Base-by-base conservation (phyloP, 163 green algal genomes). In the Chlamydomonas reinhardtii region DNA sequence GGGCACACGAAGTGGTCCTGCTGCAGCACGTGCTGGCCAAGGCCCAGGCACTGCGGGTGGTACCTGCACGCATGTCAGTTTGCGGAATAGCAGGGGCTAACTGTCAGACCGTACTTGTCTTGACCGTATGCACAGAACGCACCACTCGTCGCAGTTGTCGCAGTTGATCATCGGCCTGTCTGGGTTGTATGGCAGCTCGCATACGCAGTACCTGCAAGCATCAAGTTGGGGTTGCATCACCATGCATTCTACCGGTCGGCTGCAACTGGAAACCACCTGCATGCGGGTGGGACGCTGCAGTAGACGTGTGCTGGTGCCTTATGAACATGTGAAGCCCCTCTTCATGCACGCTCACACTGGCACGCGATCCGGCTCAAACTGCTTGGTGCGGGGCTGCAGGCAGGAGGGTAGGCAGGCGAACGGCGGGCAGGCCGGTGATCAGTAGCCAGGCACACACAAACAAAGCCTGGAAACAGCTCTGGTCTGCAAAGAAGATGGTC, bases 151-250 rank as follows among this genome's bases (percentile, higher is more conserved):
- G 83, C 96, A 98, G 0, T 32, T 65, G 39, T 92, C 89, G 83
- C 96, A 98, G 83, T 92, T 75, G 2, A 98, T 89, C 95, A 98
- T 98, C 69, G 94, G 92, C 32, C 90, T 75, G 91, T 98, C 96
- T 2, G 96, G 96, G 89, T 98, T 98, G 92, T 98, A 97, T 35
- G 96, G 96, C 91, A 96, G 90, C 85, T 97, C 91, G 86, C 96
- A 98, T 24, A 81, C 68, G 88, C 96, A 98, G 92, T 96, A 98
- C 77, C 93, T 96, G 90, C 16, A 48, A 25, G 5, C 74, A 15
- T 4, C 59, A 65, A 65, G 22, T 25, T 4, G 25, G n/a, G n/a
- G n/a, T n/a, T n/a, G n/a, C n/a, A n/a, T n/a, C n/a, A n/a, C n/a
- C n/a, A n/a, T n/a, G n/a, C n/a, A n/a, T n/a, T n/a, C n/a, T n/a